phyloP scores from a whole-genome alignment of 257 asterid species.

The Przewalskia tangutica region DNA sequence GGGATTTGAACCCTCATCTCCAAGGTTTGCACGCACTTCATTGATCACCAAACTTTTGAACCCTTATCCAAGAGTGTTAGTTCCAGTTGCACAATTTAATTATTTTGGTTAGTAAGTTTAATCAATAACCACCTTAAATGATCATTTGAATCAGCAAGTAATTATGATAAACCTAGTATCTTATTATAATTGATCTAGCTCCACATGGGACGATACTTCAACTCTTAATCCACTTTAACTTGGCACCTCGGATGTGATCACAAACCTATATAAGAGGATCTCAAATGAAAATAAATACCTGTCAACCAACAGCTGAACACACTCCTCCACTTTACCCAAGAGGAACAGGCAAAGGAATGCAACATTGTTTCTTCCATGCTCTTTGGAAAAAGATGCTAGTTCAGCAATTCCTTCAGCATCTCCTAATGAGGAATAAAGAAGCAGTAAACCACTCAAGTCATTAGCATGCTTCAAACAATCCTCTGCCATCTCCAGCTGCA shows the following conservation, averaged over 20 bases:
- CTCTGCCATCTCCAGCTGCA: constrained; percentile 88
- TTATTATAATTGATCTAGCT: not conserved
- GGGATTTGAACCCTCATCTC: no score
- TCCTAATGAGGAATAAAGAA: constrained; percentile 83
- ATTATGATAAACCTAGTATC: not conserved
- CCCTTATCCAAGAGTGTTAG: not conserved
- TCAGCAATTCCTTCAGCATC: constrained; percentile 69
- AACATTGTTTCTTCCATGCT: constrained; percentile 88
- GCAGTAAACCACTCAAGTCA: constrained; percentile 88
- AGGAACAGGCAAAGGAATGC: constrained; percentile 88
- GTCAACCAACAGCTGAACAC: constrained; percentile 89
- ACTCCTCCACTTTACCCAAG: constrained; percentile 90
- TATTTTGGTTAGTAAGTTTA: not conserved
- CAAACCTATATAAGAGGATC: not conserved
- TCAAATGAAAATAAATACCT: constrained; percentile 30
- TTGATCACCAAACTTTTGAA: no score
- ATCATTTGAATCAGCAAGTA: not conserved
- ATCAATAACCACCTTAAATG: not conserved
- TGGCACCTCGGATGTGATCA: not conserved
- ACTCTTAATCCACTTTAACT: not conserved
- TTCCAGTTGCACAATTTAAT: not conserved
- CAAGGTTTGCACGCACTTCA: no score
- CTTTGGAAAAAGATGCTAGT: constrained; percentile 71
- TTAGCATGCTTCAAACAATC: constrained; percentile 85
- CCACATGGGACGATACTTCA: not conserved